Conservation (phyloP, 768 basidiomycete species). For the Mycena epipterygia region DNA sequence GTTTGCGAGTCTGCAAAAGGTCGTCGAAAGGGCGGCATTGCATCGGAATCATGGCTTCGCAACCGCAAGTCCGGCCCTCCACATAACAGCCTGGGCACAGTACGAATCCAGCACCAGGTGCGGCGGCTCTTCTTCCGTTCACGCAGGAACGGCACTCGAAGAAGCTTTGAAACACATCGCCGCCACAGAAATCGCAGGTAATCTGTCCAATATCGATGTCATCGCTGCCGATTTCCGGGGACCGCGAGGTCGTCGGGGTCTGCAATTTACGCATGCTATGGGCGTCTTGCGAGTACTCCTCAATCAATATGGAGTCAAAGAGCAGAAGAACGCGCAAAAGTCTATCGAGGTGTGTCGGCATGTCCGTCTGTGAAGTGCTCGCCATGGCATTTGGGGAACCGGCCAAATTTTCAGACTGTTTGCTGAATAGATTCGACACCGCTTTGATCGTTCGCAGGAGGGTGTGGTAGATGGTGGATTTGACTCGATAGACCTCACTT, state of each 20-base stretch:
- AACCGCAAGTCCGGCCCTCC: slow-evolving; percentile 82
- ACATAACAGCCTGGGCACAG: slow-evolving; percentile 82
- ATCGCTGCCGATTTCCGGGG: neutral
- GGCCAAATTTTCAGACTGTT: neutral
- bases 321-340: slow-evolving; percentile 29
- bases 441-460: slow-evolving; percentile 49
- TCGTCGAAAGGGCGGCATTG: slow-evolving; percentile 67
- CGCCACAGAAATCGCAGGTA: slow-evolving; percentile 84
- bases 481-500: slow-evolving; percentile 81
- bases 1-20: slow-evolving; percentile 59
- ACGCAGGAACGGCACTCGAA: slow-evolving; percentile 76
- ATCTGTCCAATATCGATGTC: slow-evolving; percentile 47
- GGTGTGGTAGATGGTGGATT: slow-evolving; percentile 71
- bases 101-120: slow-evolving; percentile 59
- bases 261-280: slow-evolving; percentile 24
- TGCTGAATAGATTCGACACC: neutral
- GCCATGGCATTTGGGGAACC: slow-evolving; percentile 7
- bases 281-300: slow-evolving; percentile 43
- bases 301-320: slow-evolving; percentile 31
- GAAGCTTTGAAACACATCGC: slow-evolving; percentile 86
- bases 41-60: slow-evolving; percentile 69
- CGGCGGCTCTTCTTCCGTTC: slow-evolving; percentile 14
- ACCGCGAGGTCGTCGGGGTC: neutral
- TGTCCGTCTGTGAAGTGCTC: slow-evolving; percentile 12
- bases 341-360: neutral